Evolutionary conservation across 176 grass and related monocot genomes (phyloP), one percentile per base, ranked within the genome.

Genomic region (Saccharum spontaneum): DNA sequence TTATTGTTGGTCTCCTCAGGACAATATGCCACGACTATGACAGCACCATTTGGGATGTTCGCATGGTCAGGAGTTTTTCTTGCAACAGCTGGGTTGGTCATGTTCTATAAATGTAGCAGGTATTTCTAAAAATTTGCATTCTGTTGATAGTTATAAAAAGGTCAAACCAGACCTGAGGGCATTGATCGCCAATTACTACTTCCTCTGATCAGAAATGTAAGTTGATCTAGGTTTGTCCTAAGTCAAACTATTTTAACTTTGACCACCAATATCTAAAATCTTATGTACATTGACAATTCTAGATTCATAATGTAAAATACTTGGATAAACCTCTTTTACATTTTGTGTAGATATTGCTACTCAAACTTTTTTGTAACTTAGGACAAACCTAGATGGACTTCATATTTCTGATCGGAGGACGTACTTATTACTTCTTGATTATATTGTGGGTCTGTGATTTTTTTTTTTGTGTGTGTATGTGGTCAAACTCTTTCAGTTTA

Each of bases 61-160:
- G 97, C 91, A 41, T 99, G 97, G 97, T 97, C 79, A 14, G 97
- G 97, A 62, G 92, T 99, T 84, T 91, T 97, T 82, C 68, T 97
- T 64, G 92, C 97, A 81, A 90, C 86, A 86, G 87, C 82, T 75
- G 97, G 97, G 39, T 83, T 97, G 84, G 70, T 91, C 65, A 91
- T 99, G 94, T 97, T 99, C 87, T 97, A 99, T 86, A 97, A 88
- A 79, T 99, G 97, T 92, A 99, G 92, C 94, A 99, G 97, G 97
- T 99, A 94, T 11, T 52, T 79, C n/a, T 67, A 44, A 54, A 63
- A 26, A 8, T 36, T 3, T 26, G 20, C 64, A 76, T 70, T 87
- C 54, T 34, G 41, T 37, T 72, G 61, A 64, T 54, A 54, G 5
- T 75, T 86, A 52, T 67, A 34, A 77, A 49, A 62, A 34, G 13